phyloP scores from a whole-genome alignment of 1,139 yeast genomes.

The Candida pseudoviswanathii region DNA sequence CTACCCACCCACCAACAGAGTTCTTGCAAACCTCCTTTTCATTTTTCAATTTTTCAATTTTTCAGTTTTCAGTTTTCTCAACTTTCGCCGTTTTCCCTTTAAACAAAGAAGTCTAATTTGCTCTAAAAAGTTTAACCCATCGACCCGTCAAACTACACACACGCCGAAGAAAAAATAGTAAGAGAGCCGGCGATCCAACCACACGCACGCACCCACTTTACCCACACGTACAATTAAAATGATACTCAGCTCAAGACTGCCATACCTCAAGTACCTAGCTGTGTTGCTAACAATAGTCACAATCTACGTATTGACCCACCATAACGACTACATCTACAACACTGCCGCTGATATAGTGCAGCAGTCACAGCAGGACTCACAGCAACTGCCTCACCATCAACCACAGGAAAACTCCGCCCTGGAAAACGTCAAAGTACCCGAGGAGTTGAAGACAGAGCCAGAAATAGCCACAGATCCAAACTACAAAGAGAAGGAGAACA shows the following conservation, averaged over 20 bases:
- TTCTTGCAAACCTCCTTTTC: too few species aligned
- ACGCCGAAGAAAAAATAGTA: too few species aligned
- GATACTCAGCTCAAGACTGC: constrained; percentile 9
- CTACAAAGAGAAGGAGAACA: not conserved
- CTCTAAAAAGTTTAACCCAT: too few species aligned
- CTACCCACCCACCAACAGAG: too few species aligned
- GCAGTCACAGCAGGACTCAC: constrained; percentile 5
- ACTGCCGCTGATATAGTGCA: not conserved
- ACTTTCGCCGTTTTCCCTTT: too few species aligned
- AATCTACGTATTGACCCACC: constrained; percentile 12
- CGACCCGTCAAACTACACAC: too few species aligned
- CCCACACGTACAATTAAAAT: not conserved
- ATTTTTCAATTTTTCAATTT: too few species aligned
- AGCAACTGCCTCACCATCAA: constrained; percentile 1
- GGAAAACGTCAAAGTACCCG: constrained; percentile 8
- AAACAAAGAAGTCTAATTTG: too few species aligned
- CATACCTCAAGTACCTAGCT: constrained; percentile 15
- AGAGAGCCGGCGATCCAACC: too few species aligned
- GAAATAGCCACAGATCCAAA: constrained; percentile 1
- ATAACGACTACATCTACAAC: not conserved
- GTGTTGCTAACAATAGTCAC: constrained; percentile 10
- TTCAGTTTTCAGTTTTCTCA: too few species aligned
- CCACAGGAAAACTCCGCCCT: not conserved
- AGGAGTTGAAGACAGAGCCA: constrained; percentile 7
- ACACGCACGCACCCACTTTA: too few species aligned